Evolutionary conservation across 176 grass and related monocot species (phyloP).

Genomic region (Elaeis guineensis): DNA sequence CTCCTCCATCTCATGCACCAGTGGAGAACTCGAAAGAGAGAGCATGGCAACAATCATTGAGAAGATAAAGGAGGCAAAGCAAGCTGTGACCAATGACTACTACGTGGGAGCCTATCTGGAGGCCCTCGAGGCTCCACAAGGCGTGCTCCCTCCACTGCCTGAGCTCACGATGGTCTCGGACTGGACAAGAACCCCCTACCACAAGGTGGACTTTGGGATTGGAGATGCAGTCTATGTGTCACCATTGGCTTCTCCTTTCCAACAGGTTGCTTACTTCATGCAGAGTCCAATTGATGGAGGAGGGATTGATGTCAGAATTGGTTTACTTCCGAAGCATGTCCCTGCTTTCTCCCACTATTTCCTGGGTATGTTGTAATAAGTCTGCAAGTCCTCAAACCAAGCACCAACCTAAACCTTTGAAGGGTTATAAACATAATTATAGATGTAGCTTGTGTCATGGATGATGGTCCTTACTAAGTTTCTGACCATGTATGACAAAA

Average conservation of each 20-base stretch:
- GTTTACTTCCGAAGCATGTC: conserved; percentile 7
- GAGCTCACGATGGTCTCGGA: conserved; percentile 20
- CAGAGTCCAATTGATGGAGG: conserved; percentile 12
- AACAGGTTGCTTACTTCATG: conserved; percentile 19
- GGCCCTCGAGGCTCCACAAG: conserved; percentile 4
- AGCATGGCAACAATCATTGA: not conserved
- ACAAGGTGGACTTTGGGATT: conserved; percentile 10
- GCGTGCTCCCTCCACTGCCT: conserved; percentile 1
- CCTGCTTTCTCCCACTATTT: conserved; percentile 7
- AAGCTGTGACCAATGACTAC: not conserved
- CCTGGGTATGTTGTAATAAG: not conserved
- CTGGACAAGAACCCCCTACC: conserved; percentile 19
- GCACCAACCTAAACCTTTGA: no score
- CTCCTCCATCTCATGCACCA: conserved; percentile 13
- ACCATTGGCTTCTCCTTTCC: conserved; percentile 8
- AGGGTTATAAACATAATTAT: no score
- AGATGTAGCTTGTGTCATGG: no score
- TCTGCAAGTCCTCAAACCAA: no score
- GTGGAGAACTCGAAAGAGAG: not conserved
- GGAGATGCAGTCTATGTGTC: conserved; percentile 4
- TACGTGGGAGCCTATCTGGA: conserved; percentile 2
- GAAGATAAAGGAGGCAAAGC: conserved; percentile 12
- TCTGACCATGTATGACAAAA: no score
- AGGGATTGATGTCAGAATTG: conserved; percentile 19
- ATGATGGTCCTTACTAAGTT: no score